Evolutionary conservation across 495 filamentous ascomycete genomes (phyloP), one percentile per base, ranked within the genome.

Genomic region (Schizothecium vesticola): DNA sequence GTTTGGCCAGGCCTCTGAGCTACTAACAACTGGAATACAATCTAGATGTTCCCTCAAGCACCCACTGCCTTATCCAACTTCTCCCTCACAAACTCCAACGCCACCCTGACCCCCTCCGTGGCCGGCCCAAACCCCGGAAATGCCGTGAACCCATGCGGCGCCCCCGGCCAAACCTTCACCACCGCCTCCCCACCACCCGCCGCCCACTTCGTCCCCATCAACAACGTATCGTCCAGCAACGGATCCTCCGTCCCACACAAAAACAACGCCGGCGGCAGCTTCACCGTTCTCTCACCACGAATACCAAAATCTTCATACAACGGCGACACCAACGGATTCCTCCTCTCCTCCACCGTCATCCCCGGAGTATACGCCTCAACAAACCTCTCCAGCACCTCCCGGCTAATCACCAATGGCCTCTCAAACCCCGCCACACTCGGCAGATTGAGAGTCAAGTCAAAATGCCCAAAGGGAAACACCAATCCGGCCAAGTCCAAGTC

Each of bases 191-290:
- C 65, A 19, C 67, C 67, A 13, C 19, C 61, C 5, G 25, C 43
- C 67, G 65, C 61, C 67, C 67, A 69, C 63, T 69, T 69, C 9
- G 33, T 33, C 23, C 63, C 51, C 67, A 69, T 69, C 22, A 69
- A 19, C 22, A 65, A 16, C n/a, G 62, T 69, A 63, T 63, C 61
- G 51, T 63, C 61, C 29, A 63, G 19, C 61, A 63, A 16, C 61
- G 61, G 61, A 59, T 68, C 67, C 26, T 51, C 55, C 21, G 67
- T 68, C 21, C 67, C 67, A 51, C 67, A 68, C 16, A 68, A 22
- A 55, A 68, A 68, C 67, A 68, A 36, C 5, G 67, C 67, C 9
- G 67, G 61, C 28, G 67, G 67, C 0, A 68, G 56, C 43, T 22
- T 58, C 3, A 13, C 6, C n/a, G n/a, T n/a, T n/a, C n/a, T n/a